Conservation (phyloP, 495 filamentous ascomycete species). For the Thozetella sp. region DNA sequence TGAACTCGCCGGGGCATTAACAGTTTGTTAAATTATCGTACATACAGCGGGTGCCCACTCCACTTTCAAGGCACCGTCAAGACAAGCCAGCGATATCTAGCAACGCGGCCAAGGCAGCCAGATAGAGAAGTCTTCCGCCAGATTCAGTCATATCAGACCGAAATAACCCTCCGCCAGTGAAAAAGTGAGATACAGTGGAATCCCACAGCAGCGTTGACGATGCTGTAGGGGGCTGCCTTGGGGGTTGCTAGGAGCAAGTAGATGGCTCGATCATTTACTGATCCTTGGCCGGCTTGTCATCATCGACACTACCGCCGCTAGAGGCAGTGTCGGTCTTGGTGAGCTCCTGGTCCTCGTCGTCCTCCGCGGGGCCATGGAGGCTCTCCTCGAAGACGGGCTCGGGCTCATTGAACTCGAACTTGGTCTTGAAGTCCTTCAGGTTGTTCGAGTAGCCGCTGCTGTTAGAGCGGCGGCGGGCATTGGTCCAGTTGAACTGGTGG, state of each 20-base stretch:
- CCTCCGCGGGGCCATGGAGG: conserved; percentile 59
- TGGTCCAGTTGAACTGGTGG: conserved; percentile 76
- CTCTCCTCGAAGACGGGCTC: conserved; percentile 91
- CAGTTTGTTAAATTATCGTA: background rate
- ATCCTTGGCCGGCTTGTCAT: conserved; percentile 30
- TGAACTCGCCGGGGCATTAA: background rate
- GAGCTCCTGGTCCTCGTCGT: conserved; percentile 46
- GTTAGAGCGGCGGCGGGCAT: conserved; percentile 90
- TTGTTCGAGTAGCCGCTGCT: conserved; percentile 68
- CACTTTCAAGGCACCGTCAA: background rate
- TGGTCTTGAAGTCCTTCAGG: conserved; percentile 76
- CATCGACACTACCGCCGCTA: conserved; percentile 38
- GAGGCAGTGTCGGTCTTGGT: conserved; percentile 56
- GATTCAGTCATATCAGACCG: conserved; percentile 11
- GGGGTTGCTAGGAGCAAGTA: background rate
- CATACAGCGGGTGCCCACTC: background rate
- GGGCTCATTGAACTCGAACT: conserved; percentile 82
- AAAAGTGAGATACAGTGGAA: conserved; percentile 19
- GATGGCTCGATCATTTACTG: conserved; percentile 14
- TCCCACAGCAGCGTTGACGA: conserved; percentile 14
- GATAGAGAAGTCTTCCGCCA: background rate
- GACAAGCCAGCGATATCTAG: background rate
- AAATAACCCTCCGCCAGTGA: conserved; percentile 23
- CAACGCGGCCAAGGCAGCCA: background rate
- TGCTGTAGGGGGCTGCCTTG: background rate